phyloP scores from a whole-genome alignment of 2,329 filamentous ascomycete species.

The Pseudogymnoascus sp. region DNA sequence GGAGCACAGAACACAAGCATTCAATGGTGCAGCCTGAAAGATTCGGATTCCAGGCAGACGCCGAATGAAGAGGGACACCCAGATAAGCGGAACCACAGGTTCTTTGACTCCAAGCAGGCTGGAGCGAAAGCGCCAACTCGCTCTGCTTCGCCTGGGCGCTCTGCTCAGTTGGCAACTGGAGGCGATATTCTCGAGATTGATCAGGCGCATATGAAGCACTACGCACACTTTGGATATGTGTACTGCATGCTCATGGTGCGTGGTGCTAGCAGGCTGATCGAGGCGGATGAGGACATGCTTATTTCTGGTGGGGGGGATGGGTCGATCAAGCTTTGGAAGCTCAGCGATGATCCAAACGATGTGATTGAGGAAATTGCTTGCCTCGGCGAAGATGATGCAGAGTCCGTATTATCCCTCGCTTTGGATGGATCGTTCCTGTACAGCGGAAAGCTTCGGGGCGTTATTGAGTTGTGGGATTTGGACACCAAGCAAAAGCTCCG shows the following conservation, averaged over 20 bases:
- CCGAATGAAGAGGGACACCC: conserved; percentile 65
- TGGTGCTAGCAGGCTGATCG: conserved; percentile 60
- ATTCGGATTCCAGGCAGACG: conserved; percentile 52
- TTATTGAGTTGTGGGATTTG: conserved; percentile 94
- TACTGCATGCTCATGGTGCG: conserved; percentile 90
- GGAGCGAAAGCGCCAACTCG: conserved; percentile 40
- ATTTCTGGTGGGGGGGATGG: conserved; percentile 92
- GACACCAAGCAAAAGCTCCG: conserved; percentile 87
- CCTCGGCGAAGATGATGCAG: conserved; percentile 54
- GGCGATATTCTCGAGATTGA: conserved; percentile 74
- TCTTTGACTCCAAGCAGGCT: conserved; percentile 90
- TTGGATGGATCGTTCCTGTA: conserved; percentile 91
- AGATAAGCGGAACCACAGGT: conserved; percentile 71
- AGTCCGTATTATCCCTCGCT: conserved; percentile 69
- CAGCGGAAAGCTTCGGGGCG: conserved; percentile 77
- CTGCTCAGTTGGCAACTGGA: conserved; percentile 44
- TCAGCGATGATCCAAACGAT: conserved; percentile 49
- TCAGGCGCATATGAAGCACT: conserved; percentile 72
- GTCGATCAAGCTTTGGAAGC: conserved; percentile 86
- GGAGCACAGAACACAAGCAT: conserved; percentile 93
- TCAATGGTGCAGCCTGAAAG: conserved; percentile 78
- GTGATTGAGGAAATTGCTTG: conserved; percentile 65
- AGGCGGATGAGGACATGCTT: conserved; percentile 70
- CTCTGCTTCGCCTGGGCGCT: conserved; percentile 38
- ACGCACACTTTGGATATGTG: conserved; percentile 91